phyloP scores from a whole-genome alignment of 2,329 filamentous ascomycete species.

The Fusarium tanahbumbuense region DNA sequence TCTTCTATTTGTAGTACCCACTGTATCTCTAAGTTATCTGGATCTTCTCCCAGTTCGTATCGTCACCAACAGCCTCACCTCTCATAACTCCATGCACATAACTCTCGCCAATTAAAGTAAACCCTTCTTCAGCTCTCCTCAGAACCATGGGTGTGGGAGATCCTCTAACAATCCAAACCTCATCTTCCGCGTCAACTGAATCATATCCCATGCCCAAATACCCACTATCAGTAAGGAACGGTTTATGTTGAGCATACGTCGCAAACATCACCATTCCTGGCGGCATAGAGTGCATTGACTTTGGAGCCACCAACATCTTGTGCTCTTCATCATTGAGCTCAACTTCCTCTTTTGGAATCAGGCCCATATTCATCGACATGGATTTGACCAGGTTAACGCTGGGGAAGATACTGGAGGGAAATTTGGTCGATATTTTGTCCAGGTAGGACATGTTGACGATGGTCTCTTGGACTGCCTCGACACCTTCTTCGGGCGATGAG shows the following conservation, averaged over 20 bases:
- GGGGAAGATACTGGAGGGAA: conserved; percentile 1
- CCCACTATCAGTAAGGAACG: not conserved
- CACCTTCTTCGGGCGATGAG: no score
- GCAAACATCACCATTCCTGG: not conserved
- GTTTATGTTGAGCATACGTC: rapidly evolving
- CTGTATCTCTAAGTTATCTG: not conserved
- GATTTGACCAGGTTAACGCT: not conserved
- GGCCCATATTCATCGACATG: rapidly evolving
- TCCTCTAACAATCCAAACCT: not conserved
- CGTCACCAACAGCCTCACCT: not conserved
- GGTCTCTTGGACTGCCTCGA: no score
- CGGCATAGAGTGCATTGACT: not conserved
- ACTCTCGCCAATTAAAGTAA: not conserved
- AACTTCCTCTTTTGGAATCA: rapidly evolving
- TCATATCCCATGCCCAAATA: not conserved
- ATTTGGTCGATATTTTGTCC: not conserved
- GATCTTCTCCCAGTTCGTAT: not conserved
- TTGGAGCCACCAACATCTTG: not conserved
- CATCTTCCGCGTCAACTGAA: not conserved
- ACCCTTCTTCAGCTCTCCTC: rapidly evolving
- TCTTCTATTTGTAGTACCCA: no score
- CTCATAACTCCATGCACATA: conserved; percentile 9
- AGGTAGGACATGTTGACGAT: not conserved
- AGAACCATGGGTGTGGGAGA: not conserved
- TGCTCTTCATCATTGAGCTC: not conserved